phyloP scores from a whole-genome alignment of 805 yeast species.

The Metschnikowia matae region DNA sequence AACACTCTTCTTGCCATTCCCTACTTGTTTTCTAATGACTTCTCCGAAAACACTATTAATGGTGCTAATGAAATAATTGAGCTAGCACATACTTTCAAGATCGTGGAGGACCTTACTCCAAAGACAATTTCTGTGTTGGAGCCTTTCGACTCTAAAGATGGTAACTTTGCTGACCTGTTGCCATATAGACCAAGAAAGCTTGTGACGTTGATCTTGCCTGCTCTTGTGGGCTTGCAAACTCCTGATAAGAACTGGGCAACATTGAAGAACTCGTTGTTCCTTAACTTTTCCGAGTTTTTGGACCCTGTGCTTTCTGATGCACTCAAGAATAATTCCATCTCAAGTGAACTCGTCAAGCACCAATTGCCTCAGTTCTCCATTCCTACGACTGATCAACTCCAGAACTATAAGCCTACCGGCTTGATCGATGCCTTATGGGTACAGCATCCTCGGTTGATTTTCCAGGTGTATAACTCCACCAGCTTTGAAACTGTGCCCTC shows the following conservation, averaged over 20 bases:
- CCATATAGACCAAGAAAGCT: conserved; percentile 53
- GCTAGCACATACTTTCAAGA: conserved; percentile 39
- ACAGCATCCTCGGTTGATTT: conserved; percentile 50
- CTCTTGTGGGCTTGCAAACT: conserved; percentile 34
- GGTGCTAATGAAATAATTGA: conserved; percentile 46
- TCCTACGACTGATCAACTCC: conserved; percentile 22
- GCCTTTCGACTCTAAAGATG: conserved; percentile 35
- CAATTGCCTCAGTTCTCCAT: conserved; percentile 37
- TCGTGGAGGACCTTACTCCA: conserved; percentile 20
- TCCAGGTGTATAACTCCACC: conserved; percentile 57
- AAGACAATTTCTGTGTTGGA: conserved; percentile 24
- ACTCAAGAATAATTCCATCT: conserved; percentile 32
- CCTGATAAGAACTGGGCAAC: conserved; percentile 39
- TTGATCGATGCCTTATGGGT: conserved; percentile 62
- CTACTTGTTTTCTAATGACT: conserved; percentile 48
- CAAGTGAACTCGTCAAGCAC: conserved; percentile 38
- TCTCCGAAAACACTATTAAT: conserved; percentile 22
- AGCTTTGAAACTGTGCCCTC: conserved; percentile 57
- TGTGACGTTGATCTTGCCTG: conserved; percentile 49
- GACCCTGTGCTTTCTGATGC: conserved; percentile 33
- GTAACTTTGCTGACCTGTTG: conserved; percentile 23
- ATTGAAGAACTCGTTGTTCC: conserved; percentile 27
- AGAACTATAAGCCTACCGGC: conserved; percentile 23
- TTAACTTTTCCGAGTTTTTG: conserved; percentile 29
- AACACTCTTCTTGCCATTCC: conserved; percentile 63